Conservation (phyloP, 139 green algal genomes). For the Chlorella vulgaris region DNA sequence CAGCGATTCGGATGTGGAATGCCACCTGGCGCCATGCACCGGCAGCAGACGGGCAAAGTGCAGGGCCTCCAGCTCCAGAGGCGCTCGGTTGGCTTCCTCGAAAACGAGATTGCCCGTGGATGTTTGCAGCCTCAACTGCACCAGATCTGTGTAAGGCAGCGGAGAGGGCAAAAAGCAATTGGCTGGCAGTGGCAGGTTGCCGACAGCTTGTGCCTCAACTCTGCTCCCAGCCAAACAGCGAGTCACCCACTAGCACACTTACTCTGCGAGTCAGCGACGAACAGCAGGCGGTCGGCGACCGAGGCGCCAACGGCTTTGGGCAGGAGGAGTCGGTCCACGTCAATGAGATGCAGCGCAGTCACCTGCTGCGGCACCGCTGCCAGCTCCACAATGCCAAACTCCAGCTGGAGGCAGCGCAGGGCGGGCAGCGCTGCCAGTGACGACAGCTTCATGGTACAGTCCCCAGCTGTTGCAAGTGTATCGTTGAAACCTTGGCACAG, state of each 20-base stretch:
- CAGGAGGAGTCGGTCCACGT: slow-evolving; percentile 7
- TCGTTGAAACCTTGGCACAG: neutral
- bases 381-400: slow-evolving; percentile 5
- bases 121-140: neutral
- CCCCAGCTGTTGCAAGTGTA: neutral
- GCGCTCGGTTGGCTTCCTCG: neutral
- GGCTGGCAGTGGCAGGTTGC: too few species aligned
- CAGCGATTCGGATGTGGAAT: too few species aligned
- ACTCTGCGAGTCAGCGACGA: neutral
- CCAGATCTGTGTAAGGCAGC: slow-evolving; percentile 4
- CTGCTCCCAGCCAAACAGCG: neutral
- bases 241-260: neutral
- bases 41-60: slow-evolving; percentile 12
- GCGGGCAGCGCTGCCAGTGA: neutral
- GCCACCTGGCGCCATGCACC: neutral
- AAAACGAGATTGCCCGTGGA: neutral
- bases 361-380: neutral
- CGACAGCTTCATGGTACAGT: neutral
- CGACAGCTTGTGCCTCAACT: neutral
- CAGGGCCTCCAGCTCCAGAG: slow-evolving; percentile 5
- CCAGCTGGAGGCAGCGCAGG: neutral
- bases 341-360: neutral
- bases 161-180: neutral
- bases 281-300: slow-evolving; percentile 9
- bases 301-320: neutral